Conservation (phyloP, 2,329 filamentous ascomycete species). For the Hortaea sp. region DNA sequence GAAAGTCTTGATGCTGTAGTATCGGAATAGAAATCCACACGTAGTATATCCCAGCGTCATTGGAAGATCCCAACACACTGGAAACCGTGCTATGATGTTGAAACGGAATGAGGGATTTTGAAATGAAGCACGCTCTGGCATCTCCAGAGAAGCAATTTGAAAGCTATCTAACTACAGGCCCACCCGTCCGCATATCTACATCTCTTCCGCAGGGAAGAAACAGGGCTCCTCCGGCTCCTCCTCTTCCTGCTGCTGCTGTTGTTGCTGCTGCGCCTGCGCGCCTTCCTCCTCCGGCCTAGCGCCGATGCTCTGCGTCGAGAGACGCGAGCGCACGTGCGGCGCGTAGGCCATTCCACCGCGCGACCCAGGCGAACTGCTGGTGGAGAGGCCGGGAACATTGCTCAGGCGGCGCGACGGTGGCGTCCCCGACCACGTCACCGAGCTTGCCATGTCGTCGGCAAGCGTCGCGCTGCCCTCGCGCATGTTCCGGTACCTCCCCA, state of each 20-base stretch:
- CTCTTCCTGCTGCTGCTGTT: background rate
- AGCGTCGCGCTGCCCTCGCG: conserved; percentile 72
- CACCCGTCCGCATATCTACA: background rate
- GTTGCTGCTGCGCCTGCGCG: background rate
- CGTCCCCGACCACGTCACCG: conserved; percentile 65
- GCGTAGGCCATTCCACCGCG: conserved; percentile 74
- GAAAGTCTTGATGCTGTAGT: too few species aligned
- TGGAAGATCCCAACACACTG: too few species aligned
- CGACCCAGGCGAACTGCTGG: conserved; percentile 74
- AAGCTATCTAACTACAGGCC: too few species aligned
- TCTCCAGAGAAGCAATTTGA: too few species aligned
- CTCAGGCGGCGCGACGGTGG: conserved; percentile 66
- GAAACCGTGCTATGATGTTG: too few species aligned
- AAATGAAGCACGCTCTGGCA: too few species aligned
- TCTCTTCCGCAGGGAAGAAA: conserved; percentile 1
- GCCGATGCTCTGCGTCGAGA: conserved; percentile 75
- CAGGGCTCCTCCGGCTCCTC: conserved; percentile 4
- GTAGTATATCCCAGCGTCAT: too few species aligned
- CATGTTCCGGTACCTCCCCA: conserved; percentile 72
- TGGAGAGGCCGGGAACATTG: conserved; percentile 58
- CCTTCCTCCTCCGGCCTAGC: conserved; percentile 1
- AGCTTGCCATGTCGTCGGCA: conserved; percentile 89
- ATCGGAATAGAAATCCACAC: too few species aligned
- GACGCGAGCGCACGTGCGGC: conserved; percentile 82
- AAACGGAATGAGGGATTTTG: too few species aligned